Conservation (phyloP, 2,329 filamentous ascomycete species). For the Coleophoma crateriformis region DNA sequence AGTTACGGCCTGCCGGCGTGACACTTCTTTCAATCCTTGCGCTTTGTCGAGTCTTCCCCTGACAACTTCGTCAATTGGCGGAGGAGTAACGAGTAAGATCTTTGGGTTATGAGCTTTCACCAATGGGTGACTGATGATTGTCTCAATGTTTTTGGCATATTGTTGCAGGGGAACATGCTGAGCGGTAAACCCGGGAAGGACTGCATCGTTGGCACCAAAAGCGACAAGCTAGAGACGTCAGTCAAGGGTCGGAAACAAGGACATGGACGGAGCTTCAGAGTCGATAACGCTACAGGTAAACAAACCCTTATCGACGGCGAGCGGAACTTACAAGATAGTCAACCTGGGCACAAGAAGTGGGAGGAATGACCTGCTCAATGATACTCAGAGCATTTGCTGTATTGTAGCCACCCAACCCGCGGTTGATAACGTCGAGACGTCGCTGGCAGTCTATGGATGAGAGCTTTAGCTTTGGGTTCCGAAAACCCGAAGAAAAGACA, state of each 20-base stretch:
- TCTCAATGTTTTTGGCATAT: constrained; percentile 67
- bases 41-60: constrained; percentile 27
- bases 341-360: constrained; percentile 54
- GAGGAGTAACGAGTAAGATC: constrained; percentile 75
- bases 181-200: constrained; percentile 53
- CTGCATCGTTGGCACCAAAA: constrained; percentile 88
- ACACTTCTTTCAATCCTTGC: constrained; percentile 30
- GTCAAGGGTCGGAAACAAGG: neutral
- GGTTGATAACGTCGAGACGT: constrained; percentile 79
- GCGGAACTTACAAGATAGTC: constrained; percentile 56
- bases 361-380: constrained; percentile 65
- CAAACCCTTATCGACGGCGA: too few species aligned
- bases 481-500: constrained; percentile 8
- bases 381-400: constrained; percentile 67
- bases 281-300: too few species aligned
- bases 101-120: constrained; percentile 65
- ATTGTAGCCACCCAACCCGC: constrained; percentile 80
- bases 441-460: constrained; percentile 60
- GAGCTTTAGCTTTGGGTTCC: constrained; percentile 1
- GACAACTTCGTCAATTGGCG: constrained; percentile 62
- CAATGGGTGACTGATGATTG: constrained; percentile 66
- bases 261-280: too few species aligned
- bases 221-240: constrained; percentile 45
- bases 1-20: constrained; percentile 52
- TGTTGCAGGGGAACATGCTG: constrained; percentile 75